phyloP scores from a whole-genome alignment of 148 eudicot species.

The Selenicereus undatus region DNA sequence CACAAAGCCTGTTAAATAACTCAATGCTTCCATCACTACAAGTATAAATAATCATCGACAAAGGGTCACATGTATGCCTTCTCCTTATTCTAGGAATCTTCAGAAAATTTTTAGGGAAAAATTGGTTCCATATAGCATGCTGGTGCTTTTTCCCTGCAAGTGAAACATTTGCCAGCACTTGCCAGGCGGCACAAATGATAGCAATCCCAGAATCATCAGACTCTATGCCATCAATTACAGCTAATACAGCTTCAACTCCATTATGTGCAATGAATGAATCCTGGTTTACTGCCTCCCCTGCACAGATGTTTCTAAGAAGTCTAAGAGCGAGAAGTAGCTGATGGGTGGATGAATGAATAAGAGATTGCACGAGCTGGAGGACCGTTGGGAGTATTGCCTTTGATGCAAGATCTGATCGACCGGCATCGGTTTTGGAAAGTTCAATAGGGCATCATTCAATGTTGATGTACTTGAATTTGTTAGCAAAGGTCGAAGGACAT shows the following conservation, averaged over 20 bases:
- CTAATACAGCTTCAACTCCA: constrained; percentile 49
- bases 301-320: constrained; percentile 81
- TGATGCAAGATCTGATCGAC: constrained; percentile 65
- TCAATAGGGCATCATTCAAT: constrained; percentile 42
- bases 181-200: constrained; percentile 56
- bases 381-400: constrained; percentile 35
- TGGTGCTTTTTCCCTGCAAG: constrained; percentile 67
- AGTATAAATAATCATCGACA: constrained; percentile 69
- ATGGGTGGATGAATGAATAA: constrained; percentile 29
- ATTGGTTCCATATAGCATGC: constrained; percentile 52
- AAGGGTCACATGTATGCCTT: constrained; percentile 68
- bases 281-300: constrained; percentile 65
- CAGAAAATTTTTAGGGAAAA: constrained; percentile 49
- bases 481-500: constrained; percentile 38
- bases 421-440: constrained; percentile 43
- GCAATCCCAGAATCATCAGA: constrained; percentile 37
- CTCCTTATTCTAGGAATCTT: constrained; percentile 47
- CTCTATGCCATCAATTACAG: constrained; percentile 25
- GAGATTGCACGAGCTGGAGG: constrained; percentile 44
- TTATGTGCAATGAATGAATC: constrained; percentile 49
- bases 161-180: constrained; percentile 72
- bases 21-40: constrained; percentile 46
- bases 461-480: constrained; percentile 40
- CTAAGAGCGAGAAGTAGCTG: constrained; percentile 50
- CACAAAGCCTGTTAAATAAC: constrained; percentile 38